Percentiles rank a stretch among this genome's conserved stretches.
Evolutionary conservation across 2,329 filamentous ascomycete genomes (phyloP).

Genomic region (Trichoderma sp.): DNA sequence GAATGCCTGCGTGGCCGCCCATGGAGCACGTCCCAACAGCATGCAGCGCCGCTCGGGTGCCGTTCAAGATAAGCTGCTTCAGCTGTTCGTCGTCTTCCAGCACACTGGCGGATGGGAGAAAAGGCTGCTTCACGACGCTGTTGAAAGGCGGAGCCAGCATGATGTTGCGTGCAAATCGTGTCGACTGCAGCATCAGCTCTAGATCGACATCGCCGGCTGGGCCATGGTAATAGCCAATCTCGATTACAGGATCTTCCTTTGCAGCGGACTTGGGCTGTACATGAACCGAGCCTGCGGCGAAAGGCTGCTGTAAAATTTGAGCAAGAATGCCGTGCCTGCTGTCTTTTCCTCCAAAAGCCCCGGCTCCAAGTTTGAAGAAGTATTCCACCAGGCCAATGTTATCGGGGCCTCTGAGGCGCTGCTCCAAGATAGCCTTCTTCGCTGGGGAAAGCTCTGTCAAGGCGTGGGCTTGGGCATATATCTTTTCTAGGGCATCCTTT

Average conservation of each 20-base stretch:
- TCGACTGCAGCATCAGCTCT: slow-evolving; percentile 48
- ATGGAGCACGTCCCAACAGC: slow-evolving; percentile 45
- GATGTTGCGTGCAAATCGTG: slow-evolving; percentile 47
- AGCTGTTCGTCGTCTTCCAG: slow-evolving; percentile 31
- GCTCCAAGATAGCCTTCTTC: slow-evolving; percentile 38
- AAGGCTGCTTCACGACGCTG: slow-evolving; percentile 40
- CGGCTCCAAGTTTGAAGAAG: slow-evolving; percentile 54
- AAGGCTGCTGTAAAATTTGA: slow-evolving; percentile 57
- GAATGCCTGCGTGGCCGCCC: slow-evolving; percentile 38
- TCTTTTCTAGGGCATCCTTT: slow-evolving; percentile 31
- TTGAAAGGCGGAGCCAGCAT: slow-evolving; percentile 44
- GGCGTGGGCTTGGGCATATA: slow-evolving; percentile 33
- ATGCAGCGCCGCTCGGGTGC: slow-evolving; percentile 45
- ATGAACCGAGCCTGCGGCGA: slow-evolving; percentile 53
- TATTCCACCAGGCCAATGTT: slow-evolving; percentile 53
- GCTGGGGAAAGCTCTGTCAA: slow-evolving; percentile 33
- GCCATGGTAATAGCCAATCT: slow-evolving; percentile 49
- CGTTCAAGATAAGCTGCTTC: slow-evolving; percentile 36
- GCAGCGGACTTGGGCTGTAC: slow-evolving; percentile 36
- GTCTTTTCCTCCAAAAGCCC: slow-evolving; percentile 43
- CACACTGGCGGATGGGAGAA: slow-evolving; percentile 33
- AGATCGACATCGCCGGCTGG: slow-evolving; percentile 47
- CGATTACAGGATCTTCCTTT: slow-evolving; percentile 44
- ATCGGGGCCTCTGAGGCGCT: slow-evolving; percentile 40
- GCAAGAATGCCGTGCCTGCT: slow-evolving; percentile 55